A percentile compares a stretch with the other conserved stretches of the same genome.
Conservation (phyloP, 768 basidiomycete species). For the Peribolospora kevripleyi region DNA sequence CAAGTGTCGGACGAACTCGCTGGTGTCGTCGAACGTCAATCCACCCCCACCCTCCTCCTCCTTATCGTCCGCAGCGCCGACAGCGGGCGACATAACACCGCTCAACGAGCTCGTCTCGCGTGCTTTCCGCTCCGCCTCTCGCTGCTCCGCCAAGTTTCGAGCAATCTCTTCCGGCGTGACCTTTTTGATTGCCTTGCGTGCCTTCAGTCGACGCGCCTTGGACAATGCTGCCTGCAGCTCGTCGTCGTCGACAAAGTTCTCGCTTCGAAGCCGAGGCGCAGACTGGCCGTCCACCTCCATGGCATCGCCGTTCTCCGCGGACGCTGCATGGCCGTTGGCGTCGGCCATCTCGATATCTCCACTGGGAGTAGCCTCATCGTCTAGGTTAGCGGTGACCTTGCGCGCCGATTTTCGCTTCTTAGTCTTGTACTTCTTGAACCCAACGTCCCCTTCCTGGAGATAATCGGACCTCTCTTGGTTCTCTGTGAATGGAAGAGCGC, state of each 20-base stretch:
- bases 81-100: no score
- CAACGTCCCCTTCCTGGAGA: conserved; percentile 64
- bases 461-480: conserved; percentile 72
- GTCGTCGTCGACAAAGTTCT: conserved; percentile 70
- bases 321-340: no score
- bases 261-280: conserved; percentile 31
- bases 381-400: conserved; percentile 16
- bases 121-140: background rate
- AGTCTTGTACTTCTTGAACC: conserved; percentile 88
- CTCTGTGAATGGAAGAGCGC: conserved; percentile 27
- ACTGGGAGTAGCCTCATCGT: conserved; percentile 16
- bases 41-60: conserved; percentile 30
- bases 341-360: no score
- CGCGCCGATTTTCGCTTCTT: conserved; percentile 39
- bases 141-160: conserved; percentile 29
- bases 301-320: conserved; percentile 18
- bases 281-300: conserved; percentile 51
- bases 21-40: conserved; percentile 82
- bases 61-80: conserved; percentile 6
- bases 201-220: conserved; percentile 53
- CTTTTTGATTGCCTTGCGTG: conserved; percentile 28
- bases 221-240: conserved; percentile 85
- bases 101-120: background rate
- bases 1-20: conserved; percentile 66
- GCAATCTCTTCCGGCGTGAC: conserved; percentile 61